Percentiles rank a stretch among this genome's conserved stretches.
These are phyloP conservation scores for Papiliotrema laurentii DNA, from an alignment of 1,284 basidiomycete species.

Conservation along the genomic window DNA sequence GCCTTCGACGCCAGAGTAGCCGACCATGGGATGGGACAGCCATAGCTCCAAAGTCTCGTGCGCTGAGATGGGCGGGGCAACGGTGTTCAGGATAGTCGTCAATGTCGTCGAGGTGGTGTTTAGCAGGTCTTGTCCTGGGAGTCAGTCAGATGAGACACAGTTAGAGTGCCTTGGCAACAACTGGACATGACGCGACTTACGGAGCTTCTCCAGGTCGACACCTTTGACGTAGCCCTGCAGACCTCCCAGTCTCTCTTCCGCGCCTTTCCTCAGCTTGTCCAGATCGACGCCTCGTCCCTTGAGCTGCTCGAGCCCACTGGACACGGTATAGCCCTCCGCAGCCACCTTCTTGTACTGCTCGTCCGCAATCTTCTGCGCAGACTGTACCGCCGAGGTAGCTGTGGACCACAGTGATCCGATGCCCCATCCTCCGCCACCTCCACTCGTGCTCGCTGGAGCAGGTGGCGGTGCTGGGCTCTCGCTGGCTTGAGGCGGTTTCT, in stretches of 20 bases:
- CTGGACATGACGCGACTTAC: slow-evolving; percentile 42
- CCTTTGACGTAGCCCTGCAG: slow-evolving; percentile 57
- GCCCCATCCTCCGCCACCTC: slow-evolving; percentile 52
- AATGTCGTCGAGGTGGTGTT: slow-evolving; percentile 78
- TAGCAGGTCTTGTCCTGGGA: slow-evolving; percentile 75
- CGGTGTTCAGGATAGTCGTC: slow-evolving; percentile 87
- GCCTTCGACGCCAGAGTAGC: slow-evolving; percentile 92
- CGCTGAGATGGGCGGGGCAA: slow-evolving; percentile 95
- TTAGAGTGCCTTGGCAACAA: neutral
- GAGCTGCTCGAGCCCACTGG: slow-evolving; percentile 14
- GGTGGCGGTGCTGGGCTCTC: slow-evolving; percentile 3
- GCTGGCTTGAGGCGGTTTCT: slow-evolving; percentile 1
- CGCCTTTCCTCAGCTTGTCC: slow-evolving; percentile 64
- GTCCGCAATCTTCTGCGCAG: slow-evolving; percentile 81
- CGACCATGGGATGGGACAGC: slow-evolving; percentile 92
- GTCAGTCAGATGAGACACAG: neutral
- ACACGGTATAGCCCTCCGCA: slow-evolving; percentile 56
- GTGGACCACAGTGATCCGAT: slow-evolving; percentile 66
- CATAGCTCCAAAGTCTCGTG: slow-evolving; percentile 97
- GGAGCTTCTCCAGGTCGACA: slow-evolving; percentile 79
- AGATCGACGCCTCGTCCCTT: slow-evolving; percentile 64
- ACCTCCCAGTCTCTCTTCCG: slow-evolving; percentile 47
- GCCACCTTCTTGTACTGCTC: slow-evolving; percentile 62
- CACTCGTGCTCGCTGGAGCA: slow-evolving; percentile 7
- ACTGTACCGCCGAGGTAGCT: slow-evolving; percentile 78